phyloP scores from a whole-genome alignment of 169 alveolate species.

The Plasmodium relictum region DNA sequence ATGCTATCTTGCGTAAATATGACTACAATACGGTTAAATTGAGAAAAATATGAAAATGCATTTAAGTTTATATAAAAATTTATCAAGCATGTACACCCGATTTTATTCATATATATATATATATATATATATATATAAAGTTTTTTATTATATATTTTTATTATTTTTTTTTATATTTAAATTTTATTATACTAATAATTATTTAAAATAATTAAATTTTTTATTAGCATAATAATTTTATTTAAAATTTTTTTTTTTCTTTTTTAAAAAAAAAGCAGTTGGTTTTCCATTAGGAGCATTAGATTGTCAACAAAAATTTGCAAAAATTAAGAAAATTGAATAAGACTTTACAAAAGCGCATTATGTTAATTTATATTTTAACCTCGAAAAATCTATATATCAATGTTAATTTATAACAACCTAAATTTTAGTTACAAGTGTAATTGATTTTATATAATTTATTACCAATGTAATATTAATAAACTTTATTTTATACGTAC shows the following conservation, averaged over 20 bases:
- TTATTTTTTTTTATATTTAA: neutral
- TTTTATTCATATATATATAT: neutral
- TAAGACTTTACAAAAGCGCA: too few relatives aligned
- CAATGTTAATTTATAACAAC: neutral
- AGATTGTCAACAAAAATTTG: constrained; percentile 51
- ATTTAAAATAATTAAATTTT: neutral
- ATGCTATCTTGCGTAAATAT: constrained; percentile 78
- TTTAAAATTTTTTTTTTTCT: constrained; percentile 61
- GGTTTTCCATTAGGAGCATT: constrained; percentile 81
- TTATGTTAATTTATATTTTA: too few relatives aligned
- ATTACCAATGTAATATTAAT: too few relatives aligned
- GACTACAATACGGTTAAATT: constrained; percentile 79
- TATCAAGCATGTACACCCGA: too few relatives aligned
- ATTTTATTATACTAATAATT: neutral
- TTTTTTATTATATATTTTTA: neutral
- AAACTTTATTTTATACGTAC: too few relatives aligned
- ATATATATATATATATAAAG: neutral
- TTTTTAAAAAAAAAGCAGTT: constrained; percentile 72
- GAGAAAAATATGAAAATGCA: constrained; percentile 30
- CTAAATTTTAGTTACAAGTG: too few relatives aligned
- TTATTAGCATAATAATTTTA: too few relatives aligned
- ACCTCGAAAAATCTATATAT: neutral
- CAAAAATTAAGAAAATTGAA: neutral
- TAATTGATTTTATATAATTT: too few relatives aligned
- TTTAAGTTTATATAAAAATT: too few relatives aligned